Evolutionary conservation across 306 rosid genomes (phyloP), one percentile per base, ranked within the genome.

Genomic region (Oemleria cerasiformis): DNA sequence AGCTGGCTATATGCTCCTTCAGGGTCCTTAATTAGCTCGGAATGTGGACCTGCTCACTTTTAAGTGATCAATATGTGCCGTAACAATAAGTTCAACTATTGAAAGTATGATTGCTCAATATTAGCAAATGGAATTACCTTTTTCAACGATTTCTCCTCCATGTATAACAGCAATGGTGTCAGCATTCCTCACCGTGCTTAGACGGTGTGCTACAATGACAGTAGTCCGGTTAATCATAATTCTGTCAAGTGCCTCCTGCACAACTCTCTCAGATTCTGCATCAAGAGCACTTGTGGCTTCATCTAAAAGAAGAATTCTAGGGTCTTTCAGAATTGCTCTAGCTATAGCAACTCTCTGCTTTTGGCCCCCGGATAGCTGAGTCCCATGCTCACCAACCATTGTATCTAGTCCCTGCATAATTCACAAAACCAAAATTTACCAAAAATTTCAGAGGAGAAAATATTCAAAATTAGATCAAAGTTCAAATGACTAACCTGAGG

Each of bases 271-370:
- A 72, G 94, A 88, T 78, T 88, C 88, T 42, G 88, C 86, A 71
- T 88, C 92, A 71, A 88, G 87, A 23, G 93, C 93, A 47, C 91
- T 86, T 25, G 91, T 84, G 54, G 92, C 92, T 82, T 88, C 94
- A 78, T 86, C 91, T 1, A 88, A 83, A 80, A 88, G 91, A 72
- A 89, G 74, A 71, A 87, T 81, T 72, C 90, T 78, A 8, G 96
- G 96, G 41, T 89, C 77, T 63, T 89, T 89, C 59, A 89, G 49
- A 83, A 84, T 86, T 66, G 96, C 96, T 75, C 96, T 83, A 45
- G 96, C 96, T 63, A 84, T 89, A 17, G 96, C 48, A 38, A 56
- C 48, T 11, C 44, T 75, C 44, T 86, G 90, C 84, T 83, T 86
- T 47, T 86, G 90, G 30, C 90, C 90, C 6, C 90, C 88, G 3